phyloP scores from a whole-genome alignment of 768 basidiomycete genomes.

The Tricholoma matsutake region DNA sequence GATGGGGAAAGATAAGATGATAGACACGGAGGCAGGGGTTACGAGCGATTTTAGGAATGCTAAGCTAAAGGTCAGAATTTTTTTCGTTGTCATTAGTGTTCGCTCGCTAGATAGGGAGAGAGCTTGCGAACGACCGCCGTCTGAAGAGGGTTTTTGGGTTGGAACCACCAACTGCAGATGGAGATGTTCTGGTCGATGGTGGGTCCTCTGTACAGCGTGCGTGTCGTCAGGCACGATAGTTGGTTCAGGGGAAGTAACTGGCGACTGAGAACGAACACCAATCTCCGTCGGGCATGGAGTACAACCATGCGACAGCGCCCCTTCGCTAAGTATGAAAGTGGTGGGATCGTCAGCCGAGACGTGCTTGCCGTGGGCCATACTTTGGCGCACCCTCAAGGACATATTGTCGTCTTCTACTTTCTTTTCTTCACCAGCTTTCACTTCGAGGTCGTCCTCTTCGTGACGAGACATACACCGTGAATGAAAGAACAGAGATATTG shows the following conservation, averaged over 20 bases:
- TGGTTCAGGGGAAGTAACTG: slow-evolving; percentile 9
- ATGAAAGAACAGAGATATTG: slow-evolving; percentile 6
- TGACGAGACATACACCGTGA: not conserved
- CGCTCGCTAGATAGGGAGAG: not conserved
- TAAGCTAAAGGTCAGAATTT: not conserved
- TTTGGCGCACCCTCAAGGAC: not conserved
- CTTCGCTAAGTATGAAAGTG: slow-evolving; percentile 16
- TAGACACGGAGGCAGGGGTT: slow-evolving; percentile 42
- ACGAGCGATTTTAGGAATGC: slow-evolving; percentile 30
- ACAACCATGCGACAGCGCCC: slow-evolving; percentile 6
- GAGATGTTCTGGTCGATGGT: not conserved
- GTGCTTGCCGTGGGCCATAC: slow-evolving; percentile 11
- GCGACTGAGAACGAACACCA: slow-evolving; percentile 7
- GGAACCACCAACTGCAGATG: not conserved
- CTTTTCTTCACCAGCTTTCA: not conserved
- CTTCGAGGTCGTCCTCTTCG: not conserved
- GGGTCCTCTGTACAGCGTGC: not conserved
- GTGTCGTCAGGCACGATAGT: slow-evolving; percentile 7
- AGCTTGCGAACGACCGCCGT: not conserved
- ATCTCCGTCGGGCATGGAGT: slow-evolving; percentile 11
- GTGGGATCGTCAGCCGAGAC: slow-evolving; percentile 24
- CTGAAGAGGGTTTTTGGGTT: not conserved
- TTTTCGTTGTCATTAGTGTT: not conserved
- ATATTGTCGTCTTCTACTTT: slow-evolving; percentile 2
- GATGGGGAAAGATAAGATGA: slow-evolving; percentile 45